Base-by-base conservation (phyloP, 1,139 yeast species). In the Taphrina confusa region DNA sequence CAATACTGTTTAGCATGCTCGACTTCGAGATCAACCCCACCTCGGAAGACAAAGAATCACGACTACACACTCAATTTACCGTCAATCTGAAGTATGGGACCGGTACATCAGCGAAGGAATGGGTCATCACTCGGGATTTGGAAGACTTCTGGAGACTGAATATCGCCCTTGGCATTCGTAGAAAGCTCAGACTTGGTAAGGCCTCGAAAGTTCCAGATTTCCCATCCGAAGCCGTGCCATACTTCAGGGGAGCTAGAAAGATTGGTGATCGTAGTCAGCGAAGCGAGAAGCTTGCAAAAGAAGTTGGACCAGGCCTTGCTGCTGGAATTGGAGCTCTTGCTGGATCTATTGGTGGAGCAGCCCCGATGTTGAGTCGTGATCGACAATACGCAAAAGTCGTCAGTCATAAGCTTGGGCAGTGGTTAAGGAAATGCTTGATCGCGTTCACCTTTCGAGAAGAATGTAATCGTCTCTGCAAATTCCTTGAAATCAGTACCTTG, bases 61-160 rank as follows among this genome's bases (percentile, higher is more conserved):
- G 85, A 62, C 80, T 76, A 58, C 89, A 80, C 67, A 78, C 80
- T 63, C 28, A 60, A n/a, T 66, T 65, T 22, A 34, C 64, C 18
- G 75, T 92, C 20, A 87, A 85, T 61, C 75, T 92, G 60, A 96
- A 90, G 69, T 92, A 92, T 69, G 98, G 97, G 1, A 83, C 90
- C 18, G 96, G 96, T 0, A 82, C 83, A 3, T 82, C 85, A 61
- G 75, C 92, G 62, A 76, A 90, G 68, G 80, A 82, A 65, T 94
- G 99, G 98, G 76, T 84, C 0, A 81, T 94, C 5, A 78, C 82
- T 40, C 85, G 85, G 66, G 86, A 83, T 22, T 82, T 85, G 55
- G 82, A 82, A 67, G 96, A 90, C 65, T 76, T 94, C 51, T 74
- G 58, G 58, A 34, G 58, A 11, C 51, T 54, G 28, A 54, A 54